Percentiles rank a stretch among this genome's conserved stretches.
phyloP scores from a whole-genome alignment of 208 protist genomes.

The Porcisia deanei region DNA sequence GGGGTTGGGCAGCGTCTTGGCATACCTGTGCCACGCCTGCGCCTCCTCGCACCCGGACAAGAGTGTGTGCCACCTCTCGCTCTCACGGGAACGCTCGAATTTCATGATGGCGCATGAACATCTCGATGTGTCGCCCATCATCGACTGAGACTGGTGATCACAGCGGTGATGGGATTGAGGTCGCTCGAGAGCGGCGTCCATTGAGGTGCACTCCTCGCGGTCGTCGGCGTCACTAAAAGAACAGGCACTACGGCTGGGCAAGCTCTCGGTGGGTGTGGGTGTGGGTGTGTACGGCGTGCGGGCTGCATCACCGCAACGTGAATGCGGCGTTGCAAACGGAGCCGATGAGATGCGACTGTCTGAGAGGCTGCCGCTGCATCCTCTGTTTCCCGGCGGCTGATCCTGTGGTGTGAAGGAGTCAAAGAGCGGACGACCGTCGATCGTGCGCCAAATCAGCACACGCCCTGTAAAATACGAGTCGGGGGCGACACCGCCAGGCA shows the following conservation, averaged over 20 bases:
- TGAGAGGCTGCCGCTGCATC: neutral
- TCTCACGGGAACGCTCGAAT: constrained; percentile 62
- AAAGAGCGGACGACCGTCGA: constrained; percentile 37
- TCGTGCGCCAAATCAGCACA: constrained; percentile 37
- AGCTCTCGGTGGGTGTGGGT: neutral
- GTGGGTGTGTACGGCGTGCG: neutral
- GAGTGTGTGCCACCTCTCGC: constrained; percentile 70
- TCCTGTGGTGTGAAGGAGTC: constrained; percentile 2
- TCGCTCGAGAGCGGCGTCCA: neutral
- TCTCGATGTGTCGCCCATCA: constrained; percentile 27
- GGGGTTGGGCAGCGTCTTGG: constrained; percentile 57
- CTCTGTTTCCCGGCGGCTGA: neutral
- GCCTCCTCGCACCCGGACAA: constrained; percentile 52
- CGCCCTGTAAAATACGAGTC: constrained; percentile 34
- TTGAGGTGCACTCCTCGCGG: neutral
- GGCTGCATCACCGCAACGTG: neutral
- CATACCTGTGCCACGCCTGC: constrained; percentile 61
- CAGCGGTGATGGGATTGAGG: neutral
- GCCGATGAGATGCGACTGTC: neutral
- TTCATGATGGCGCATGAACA: constrained; percentile 57
- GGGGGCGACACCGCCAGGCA: neutral
- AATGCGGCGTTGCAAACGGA: neutral
- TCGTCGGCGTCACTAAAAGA: constrained; percentile 1
- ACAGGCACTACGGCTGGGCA: neutral
- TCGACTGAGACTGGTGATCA: neutral